Percentiles rank a stretch among this genome's conserved stretches.
These are phyloP conservation scores for Giardia muris DNA, from an alignment of 208 protist genomes.

Conservation along the genomic window DNA sequence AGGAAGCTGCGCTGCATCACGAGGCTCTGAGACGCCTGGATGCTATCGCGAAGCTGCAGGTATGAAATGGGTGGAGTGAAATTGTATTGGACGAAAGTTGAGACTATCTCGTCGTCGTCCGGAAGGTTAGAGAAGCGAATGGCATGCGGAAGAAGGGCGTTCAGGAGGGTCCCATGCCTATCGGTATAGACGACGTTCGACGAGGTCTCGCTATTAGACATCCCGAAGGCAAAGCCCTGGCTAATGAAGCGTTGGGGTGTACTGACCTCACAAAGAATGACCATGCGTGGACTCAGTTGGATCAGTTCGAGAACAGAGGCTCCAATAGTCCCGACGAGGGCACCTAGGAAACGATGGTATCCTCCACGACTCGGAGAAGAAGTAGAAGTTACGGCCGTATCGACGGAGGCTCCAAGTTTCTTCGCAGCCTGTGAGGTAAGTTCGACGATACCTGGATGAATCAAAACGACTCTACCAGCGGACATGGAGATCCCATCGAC, in stretches of 20 bases:
- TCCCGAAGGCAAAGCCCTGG: background rate
- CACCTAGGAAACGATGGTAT: too few relatives aligned
- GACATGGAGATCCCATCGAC: background rate
- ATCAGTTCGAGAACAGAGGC: background rate
- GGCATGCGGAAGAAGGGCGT: background rate
- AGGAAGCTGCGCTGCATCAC: too few relatives aligned
- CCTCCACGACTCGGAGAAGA: too few relatives aligned
- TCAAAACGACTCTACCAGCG: background rate
- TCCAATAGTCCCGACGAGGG: background rate
- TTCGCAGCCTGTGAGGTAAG: too few relatives aligned
- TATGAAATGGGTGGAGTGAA: too few relatives aligned
- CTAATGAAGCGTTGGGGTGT: background rate
- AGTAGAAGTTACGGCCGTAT: too few relatives aligned
- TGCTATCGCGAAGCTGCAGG: too few relatives aligned
- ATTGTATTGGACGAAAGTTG: too few relatives aligned
- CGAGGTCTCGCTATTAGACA: background rate
- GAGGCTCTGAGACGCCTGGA: too few relatives aligned
- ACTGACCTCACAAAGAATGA: background rate
- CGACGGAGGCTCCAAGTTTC: too few relatives aligned
- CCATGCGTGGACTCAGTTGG: background rate
- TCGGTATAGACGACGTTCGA: background rate
- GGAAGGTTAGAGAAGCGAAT: too few relatives aligned
- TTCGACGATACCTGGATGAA: background rate
- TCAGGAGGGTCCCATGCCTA: background rate
- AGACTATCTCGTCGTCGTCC: too few relatives aligned